A percentile compares a stretch with the other conserved stretches of the same genome.
Conservation (phyloP, 2,329 filamentous ascomycete species). For the Calonectria hongkongensis region DNA sequence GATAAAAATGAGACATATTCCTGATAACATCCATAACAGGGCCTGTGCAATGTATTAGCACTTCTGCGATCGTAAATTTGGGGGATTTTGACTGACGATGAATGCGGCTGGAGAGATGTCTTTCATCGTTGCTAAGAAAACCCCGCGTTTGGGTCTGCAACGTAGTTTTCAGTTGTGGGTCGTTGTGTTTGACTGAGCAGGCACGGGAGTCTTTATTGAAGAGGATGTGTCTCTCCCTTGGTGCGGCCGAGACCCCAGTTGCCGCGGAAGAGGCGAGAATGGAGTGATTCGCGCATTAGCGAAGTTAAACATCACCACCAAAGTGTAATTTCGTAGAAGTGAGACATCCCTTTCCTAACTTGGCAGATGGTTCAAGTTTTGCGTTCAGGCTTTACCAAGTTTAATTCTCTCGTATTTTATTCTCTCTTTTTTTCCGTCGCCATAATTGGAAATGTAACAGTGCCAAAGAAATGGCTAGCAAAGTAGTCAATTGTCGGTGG, state of each 20-base stretch:
- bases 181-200: background rate
- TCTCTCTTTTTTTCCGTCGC: background rate
- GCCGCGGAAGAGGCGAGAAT: background rate
- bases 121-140: background rate
- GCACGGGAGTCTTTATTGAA: background rate
- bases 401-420: background rate
- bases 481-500: background rate
- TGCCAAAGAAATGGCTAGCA: background rate
- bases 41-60: background rate
- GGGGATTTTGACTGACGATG: background rate
- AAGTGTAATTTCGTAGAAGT: background rate
- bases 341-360: background rate
- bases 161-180: background rate
- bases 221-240: background rate
- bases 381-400: background rate
- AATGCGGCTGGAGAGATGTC: background rate
- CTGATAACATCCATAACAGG: background rate
- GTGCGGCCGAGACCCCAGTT: background rate
- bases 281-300: background rate
- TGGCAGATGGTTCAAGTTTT: background rate
- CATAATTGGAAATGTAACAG: no score
- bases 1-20: conserved; percentile 5
- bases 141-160: background rate
- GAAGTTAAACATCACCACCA: background rate
- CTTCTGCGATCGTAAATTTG: background rate